Base-by-base conservation (phyloP, 1,284 basidiomycete species). In the Tremellales sp. region DNA sequence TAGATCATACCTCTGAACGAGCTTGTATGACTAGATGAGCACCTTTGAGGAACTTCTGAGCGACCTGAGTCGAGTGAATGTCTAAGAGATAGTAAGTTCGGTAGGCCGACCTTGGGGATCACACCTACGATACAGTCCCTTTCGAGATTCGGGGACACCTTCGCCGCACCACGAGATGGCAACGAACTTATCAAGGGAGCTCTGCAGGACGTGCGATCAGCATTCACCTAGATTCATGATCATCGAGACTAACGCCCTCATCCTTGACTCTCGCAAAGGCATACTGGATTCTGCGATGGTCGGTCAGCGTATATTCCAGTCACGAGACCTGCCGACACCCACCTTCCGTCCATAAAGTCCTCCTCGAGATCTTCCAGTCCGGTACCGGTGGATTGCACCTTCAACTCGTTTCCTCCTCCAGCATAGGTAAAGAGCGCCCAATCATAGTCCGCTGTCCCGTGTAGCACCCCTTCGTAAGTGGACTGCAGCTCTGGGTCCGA, bases 111-210 rank as follows among this genome's bases (percentile, higher is more conserved):
- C 19, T 24, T 27, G 31, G 24, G 38, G 41, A 4, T 13, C 5
- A 22, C 5, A 68, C 75, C 45, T 50, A 77, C 79, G 84, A 75
- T 97, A 97, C 24, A 97, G 78, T 13, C 93, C 94, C 72, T 97
- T 97, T 70, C 86, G 85, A 27, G 78, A 79, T 71, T 86, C 91
- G 14, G 93, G 93, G 0, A 97, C 94, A 58, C 94, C 93, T 63
- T 95, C 92, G 43, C 94, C 93, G 62, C 89, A 92, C 91, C 88
- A 91, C 58, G 88, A 88, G 65, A 82, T 77, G 50, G 94, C 85
- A 6, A 97, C 89, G 56, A 93, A 90, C 74, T 97, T 97, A 49
- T 85, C 79, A n/a, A 97, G 78, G 58, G 85, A 77, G 63, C 83
- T 87, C 84, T 93, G 62, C 10, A 43, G 4, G 19, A 28, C 39